Evolutionary conservation across 768 basidiomycete genomes (phyloP).

Genomic region (Naganishia randhawae): DNA sequence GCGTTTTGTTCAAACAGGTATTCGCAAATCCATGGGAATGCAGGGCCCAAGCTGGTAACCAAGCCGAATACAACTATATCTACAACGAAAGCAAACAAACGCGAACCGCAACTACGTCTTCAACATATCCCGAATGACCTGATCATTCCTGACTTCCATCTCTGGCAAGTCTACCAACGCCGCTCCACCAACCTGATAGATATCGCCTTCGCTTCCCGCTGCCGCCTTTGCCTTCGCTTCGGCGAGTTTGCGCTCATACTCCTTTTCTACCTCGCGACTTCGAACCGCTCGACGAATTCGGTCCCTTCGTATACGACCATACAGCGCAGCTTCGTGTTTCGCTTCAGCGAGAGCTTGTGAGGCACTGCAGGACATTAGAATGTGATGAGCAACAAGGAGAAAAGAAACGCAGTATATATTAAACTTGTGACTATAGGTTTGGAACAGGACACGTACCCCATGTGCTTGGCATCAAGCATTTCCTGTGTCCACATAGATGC

Average conservation of each 20-base stretch:
- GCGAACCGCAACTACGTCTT: background rate
- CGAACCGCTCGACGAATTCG: slow-evolving; percentile 43
- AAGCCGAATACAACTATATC: background rate
- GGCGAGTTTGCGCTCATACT: slow-evolving; percentile 37
- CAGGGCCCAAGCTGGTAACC: background rate
- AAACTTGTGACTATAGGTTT: background rate
- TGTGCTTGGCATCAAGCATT: slow-evolving; percentile 38
- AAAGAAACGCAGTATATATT: no score
- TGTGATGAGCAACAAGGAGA: background rate
- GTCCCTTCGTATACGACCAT: slow-evolving; percentile 44
- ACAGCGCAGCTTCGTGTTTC: slow-evolving; percentile 42
- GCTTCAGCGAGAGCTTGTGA: slow-evolving; percentile 46
- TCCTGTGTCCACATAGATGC: slow-evolving; percentile 35
- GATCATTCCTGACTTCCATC: background rate
- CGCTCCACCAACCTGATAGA: background rate
- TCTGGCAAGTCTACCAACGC: background rate
- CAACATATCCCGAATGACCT: background rate
- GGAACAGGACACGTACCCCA: slow-evolving; percentile 33
- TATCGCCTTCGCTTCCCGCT: background rate
- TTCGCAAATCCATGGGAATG: background rate
- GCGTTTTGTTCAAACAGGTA: no score
- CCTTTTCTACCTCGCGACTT: slow-evolving; percentile 37
- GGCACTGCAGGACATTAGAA: slow-evolving; percentile 32
- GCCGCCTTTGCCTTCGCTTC: slow-evolving; percentile 9
- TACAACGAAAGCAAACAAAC: background rate